Percentiles rank a stretch among this genome's conserved stretches.
Conservation (phyloP, 148 eudicot genomes). For the Dysphania ambrosioides region DNA sequence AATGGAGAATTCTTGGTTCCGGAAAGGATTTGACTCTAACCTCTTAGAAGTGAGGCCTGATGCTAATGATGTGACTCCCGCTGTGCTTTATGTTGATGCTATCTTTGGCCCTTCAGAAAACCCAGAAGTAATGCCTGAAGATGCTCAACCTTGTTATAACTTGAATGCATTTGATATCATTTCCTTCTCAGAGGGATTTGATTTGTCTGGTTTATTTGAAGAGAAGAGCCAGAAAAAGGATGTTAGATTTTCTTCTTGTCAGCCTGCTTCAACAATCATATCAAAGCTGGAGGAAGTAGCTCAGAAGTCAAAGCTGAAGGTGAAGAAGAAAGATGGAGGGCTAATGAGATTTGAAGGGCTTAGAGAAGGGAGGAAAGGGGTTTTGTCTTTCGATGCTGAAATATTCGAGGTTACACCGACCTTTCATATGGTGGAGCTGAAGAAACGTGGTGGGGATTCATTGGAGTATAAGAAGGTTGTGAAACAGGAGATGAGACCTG, state of each 20-base stretch:
- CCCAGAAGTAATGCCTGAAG: constrained; percentile 23
- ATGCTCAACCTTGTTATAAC: constrained; percentile 27
- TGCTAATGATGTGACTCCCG: constrained; percentile 3
- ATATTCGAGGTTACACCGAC: constrained; percentile 51
- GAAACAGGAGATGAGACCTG: constrained; percentile 40
- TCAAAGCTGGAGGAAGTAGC: constrained; percentile 45
- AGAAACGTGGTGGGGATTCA: constrained; percentile 47
- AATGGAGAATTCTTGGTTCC: constrained; percentile 47
- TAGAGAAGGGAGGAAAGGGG: constrained; percentile 40
- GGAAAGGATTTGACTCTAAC: constrained; percentile 31
- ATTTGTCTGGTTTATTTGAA: constrained; percentile 47
- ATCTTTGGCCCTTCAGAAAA: constrained; percentile 25
- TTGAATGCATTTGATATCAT: constrained; percentile 54
- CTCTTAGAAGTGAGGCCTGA: constrained; percentile 14
- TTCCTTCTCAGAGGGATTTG: constrained; percentile 47
- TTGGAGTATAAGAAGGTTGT: constrained; percentile 43
- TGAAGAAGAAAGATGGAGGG: constrained; percentile 46
- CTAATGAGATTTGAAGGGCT: constrained; percentile 43
- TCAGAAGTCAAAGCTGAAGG: constrained; percentile 36
- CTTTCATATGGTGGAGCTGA: constrained; percentile 51
- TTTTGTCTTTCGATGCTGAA: constrained; percentile 41
- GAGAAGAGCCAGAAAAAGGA: constrained; percentile 43
- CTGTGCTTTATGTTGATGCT: constrained; percentile 18
- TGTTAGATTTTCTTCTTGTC: constrained; percentile 34
- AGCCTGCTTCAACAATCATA: constrained; percentile 38